These are phyloP conservation scores for Fusarium floridanum DNA, from an alignment of 2,329 filamentous ascomycete species.

Conservation along the genomic window DNA sequence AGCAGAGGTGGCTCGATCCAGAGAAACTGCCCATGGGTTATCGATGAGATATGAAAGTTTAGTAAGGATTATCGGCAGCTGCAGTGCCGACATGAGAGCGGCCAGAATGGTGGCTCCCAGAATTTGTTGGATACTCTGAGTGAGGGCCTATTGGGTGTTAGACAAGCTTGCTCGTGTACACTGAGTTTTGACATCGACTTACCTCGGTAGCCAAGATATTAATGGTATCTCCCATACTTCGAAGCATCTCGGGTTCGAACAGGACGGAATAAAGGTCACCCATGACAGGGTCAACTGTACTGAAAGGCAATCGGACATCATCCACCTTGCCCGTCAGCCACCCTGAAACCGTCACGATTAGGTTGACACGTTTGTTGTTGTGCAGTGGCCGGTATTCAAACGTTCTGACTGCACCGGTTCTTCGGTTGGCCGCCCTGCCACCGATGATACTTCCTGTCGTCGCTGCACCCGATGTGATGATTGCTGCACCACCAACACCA, in stretches of 20 bases:
- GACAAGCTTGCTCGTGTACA: background rate
- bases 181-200: slow-evolving; percentile 51
- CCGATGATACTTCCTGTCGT: slow-evolving; percentile 90
- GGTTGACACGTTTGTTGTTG: slow-evolving; percentile 97
- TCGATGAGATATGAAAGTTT: slow-evolving; percentile 97
- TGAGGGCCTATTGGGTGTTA: slow-evolving; percentile 76
- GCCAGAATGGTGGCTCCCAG: slow-evolving; percentile 90
- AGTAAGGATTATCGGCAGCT: slow-evolving; percentile 90
- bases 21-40: slow-evolving; percentile 98
- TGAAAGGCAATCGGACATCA: slow-evolving; percentile 94
- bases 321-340: slow-evolving; percentile 99
- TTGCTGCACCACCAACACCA: slow-evolving; percentile 89
- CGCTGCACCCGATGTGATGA: slow-evolving; percentile 92
- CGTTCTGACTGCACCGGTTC: slow-evolving; percentile 92
- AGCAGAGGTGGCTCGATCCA: slow-evolving; percentile 88
- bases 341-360: slow-evolving; percentile 94
- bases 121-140: slow-evolving; percentile 95
- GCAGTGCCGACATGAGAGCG: slow-evolving; percentile 93
- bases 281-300: slow-evolving; percentile 97
- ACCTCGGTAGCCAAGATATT: slow-evolving; percentile 98
- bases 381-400: slow-evolving; percentile 97
- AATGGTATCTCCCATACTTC: slow-evolving; percentile 97
- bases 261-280: slow-evolving; percentile 96
- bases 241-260: slow-evolving; percentile 98
- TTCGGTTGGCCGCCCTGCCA: slow-evolving; percentile 83